Percentiles rank a stretch among this genome's conserved stretches.
Evolutionary conservation across 257 asterid species (phyloP).

Genomic region (Capsicum rhomboideum): DNA sequence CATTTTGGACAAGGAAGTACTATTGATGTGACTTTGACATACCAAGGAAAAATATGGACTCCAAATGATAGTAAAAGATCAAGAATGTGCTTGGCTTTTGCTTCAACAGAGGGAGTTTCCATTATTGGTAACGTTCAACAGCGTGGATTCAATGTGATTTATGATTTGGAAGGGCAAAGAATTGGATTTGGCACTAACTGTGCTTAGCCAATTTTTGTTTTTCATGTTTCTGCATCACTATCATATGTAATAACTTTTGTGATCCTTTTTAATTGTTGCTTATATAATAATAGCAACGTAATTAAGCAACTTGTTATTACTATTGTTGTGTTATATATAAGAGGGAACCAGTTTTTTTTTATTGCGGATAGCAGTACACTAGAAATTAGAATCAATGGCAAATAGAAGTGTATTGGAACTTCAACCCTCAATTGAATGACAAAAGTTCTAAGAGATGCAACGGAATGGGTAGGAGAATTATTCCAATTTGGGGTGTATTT

Average conservation of each 20-base stretch:
- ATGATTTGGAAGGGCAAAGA: not conserved
- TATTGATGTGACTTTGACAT: not conserved
- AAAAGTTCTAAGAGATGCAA: too few species aligned
- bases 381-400: too few species aligned
- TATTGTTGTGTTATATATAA: not conserved
- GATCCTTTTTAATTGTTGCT: not conserved
- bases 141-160: not conserved
- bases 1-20: not conserved
- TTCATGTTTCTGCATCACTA: not conserved
- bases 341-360: not conserved
- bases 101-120: not conserved
- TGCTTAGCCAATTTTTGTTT: not conserved
- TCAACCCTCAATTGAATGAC: too few species aligned
- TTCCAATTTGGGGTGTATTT: too few species aligned
- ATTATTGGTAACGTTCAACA: conserved; percentile 7
- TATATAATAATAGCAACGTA: not conserved
- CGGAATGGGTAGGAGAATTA: too few species aligned
- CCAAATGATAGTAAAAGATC: too few species aligned
- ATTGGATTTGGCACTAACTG: not conserved
- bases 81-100: not conserved
- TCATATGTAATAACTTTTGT: not conserved
- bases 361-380: too few species aligned
- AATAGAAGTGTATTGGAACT: too few species aligned
- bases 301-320: not conserved
- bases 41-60: not conserved